Conservation (phyloP, 805 yeast species). For the Yamadazyma akitaensis region DNA sequence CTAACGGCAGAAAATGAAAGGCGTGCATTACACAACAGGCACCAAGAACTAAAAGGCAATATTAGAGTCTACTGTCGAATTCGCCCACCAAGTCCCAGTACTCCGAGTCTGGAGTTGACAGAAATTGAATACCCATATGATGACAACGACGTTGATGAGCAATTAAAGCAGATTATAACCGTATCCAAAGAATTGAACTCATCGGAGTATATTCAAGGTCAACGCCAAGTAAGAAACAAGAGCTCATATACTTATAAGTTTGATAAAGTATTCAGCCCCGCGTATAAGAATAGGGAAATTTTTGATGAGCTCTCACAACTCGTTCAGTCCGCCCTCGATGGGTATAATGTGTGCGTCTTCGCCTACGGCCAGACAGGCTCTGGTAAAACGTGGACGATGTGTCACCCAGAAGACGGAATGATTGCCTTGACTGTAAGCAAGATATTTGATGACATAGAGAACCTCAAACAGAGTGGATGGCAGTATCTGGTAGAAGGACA, state of each 20-base stretch:
- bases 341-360: constrained; percentile 86
- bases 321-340: constrained; percentile 77
- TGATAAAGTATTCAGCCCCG: constrained; percentile 69
- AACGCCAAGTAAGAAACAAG: neutral
- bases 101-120: neutral
- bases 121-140: constrained; percentile 17
- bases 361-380: constrained; percentile 98
- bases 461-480: constrained; percentile 58
- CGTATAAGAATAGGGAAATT: constrained; percentile 54
- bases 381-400: constrained; percentile 93
- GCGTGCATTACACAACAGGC: constrained; percentile 61
- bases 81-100: constrained; percentile 46
- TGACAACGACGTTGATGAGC: constrained; percentile 25
- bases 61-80: constrained; percentile 88
- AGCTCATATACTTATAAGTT: constrained; percentile 50
- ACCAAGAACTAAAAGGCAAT: constrained; percentile 89
- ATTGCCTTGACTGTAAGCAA: constrained; percentile 72
- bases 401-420: constrained; percentile 66
- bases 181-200: constrained; percentile 18
- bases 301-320: constrained; percentile 85
- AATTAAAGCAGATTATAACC: constrained; percentile 33
- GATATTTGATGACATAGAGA: constrained; percentile 57
- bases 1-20: constrained; percentile 53
- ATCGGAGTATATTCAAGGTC: constrained; percentile 5
- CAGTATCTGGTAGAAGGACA: constrained; percentile 61